Base-by-base conservation (phyloP, 257 asterid genomes). In the Solanum habrochaites region DNA sequence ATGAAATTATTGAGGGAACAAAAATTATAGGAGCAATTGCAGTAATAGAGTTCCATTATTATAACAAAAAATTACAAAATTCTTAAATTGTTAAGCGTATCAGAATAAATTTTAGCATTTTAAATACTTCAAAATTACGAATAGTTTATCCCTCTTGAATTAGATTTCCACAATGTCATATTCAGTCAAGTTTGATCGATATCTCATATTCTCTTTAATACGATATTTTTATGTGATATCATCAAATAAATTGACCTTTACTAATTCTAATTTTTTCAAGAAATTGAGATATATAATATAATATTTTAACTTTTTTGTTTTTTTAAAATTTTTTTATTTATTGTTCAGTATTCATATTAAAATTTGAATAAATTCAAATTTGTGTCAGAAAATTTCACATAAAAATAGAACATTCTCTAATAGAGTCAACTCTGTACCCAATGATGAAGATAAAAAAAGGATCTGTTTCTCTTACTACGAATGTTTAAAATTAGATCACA, bases 321-420 rank as follows among this genome's bases (percentile, higher is more conserved):
- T n/a, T n/a, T n/a, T n/a, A n/a, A n/a, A n/a, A n/a, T n/a, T n/a
- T n/a, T n/a, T n/a, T n/a, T n/a, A n/a, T n/a, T n/a, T n/a, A n/a
- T n/a, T n/a, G n/a, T 47, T 47, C 8, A 14, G 3, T 47, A 47
- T 47, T 0, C 1, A 49, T 5, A 49, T 49, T 49, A 1, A 20
- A 49, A 3, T 49, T 49, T 49, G 58, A 14, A 2, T 49, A 49
- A 2, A 49, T 49, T 49, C 8, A 49, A 49, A 49, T 49, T 49
- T 49, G 1, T 1, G 21, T 2, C 1, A 3, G 0, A 15, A 5
- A 14, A 5, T 15, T 5, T 0, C 3, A 49, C 2, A 15, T 15
- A 14, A 49, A 3, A 0, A 15, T 15, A 49, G 5, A 49, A 4
- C 16, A 12, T 45, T 45, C 2, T 45, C 6, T 45, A 45, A 45